These are phyloP conservation scores for Tylopilus microsporus DNA, from an alignment of 1,284 basidiomycete species.

Conservation along the genomic window DNA sequence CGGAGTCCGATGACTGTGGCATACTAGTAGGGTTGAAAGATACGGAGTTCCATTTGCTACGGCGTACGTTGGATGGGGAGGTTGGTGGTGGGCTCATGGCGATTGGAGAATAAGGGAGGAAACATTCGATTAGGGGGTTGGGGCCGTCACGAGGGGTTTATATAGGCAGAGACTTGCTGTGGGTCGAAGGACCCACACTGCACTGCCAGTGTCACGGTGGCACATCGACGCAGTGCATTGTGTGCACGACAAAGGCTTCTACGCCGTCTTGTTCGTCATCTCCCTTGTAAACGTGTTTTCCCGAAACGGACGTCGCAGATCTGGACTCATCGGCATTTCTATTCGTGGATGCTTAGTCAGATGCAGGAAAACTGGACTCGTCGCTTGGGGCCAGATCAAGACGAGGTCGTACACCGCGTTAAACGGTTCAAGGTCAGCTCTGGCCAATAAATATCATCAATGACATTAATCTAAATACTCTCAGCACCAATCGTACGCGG, in stretches of 20 bases:
- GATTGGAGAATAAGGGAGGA: too few relatives aligned
- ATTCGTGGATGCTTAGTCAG: too few relatives aligned
- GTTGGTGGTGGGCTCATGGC: constrained; percentile 1
- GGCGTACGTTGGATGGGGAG: not conserved
- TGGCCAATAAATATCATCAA: not conserved
- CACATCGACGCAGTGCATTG: not conserved
- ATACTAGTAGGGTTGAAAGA: too few relatives aligned
- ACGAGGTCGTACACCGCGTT: constrained; percentile 28
- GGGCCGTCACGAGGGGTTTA: constrained; percentile 1
- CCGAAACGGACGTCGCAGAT: too few relatives aligned
- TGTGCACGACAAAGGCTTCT: not conserved
- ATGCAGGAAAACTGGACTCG: too few relatives aligned
- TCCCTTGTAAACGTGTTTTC: too few relatives aligned
- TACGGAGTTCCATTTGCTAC: not conserved
- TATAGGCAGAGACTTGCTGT: not conserved
- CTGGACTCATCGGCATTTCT: too few relatives aligned
- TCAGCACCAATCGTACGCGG: constrained; percentile 70
- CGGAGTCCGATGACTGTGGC: not conserved
- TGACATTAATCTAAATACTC: not conserved
- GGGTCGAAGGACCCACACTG: not conserved
- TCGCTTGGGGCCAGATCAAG: constrained; percentile 3
- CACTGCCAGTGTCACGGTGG: too few relatives aligned
- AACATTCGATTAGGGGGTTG: not conserved
- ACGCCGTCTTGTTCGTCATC: not conserved
- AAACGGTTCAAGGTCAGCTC: constrained; percentile 45